Percentiles rank a stretch among this genome's conserved stretches.
Evolutionary conservation across 768 basidiomycete species (phyloP).

Genomic region (Mycena galopus): DNA sequence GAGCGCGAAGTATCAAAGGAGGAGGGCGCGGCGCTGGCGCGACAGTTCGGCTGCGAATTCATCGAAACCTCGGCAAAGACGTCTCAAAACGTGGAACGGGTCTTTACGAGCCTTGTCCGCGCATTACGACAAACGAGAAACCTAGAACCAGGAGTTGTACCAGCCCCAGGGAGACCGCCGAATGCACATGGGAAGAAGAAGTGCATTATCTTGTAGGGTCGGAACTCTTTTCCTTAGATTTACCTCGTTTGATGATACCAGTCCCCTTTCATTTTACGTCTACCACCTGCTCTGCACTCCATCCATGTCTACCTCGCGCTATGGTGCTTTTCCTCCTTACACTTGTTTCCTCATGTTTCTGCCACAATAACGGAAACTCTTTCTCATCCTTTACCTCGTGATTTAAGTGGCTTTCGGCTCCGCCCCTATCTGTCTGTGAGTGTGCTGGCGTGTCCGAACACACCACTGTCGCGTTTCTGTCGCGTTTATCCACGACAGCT

Average conservation of each 20-base stretch:
- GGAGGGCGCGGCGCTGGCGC: constrained; percentile 82
- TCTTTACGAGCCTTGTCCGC: constrained; percentile 91
- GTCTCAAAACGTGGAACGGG: constrained; percentile 89
- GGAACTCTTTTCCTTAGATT: constrained; percentile 72
- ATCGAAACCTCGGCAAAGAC: constrained; percentile 98
- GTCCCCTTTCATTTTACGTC: constrained; percentile 55
- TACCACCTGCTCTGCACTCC: constrained; percentile 43
- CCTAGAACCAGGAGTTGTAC: constrained; percentile 58
- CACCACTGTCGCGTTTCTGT: too few species aligned
- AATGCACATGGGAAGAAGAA: constrained; percentile 64
- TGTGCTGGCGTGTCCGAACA: constrained; percentile 15
- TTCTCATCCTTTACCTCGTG: neutral
- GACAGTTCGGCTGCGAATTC: constrained; percentile 91
- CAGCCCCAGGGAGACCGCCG: constrained; percentile 54
- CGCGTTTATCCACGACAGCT: constrained; percentile 30
- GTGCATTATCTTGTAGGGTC: constrained; percentile 87
- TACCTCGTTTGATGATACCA: constrained; percentile 90
- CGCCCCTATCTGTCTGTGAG: constrained; percentile 22
- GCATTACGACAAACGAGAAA: constrained; percentile 80
- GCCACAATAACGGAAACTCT: constrained; percentile 19
- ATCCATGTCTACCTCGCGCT: constrained; percentile 30
- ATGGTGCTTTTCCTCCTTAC: too few species aligned
- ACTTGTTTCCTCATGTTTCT: constrained; percentile 41
- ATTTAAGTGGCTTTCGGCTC: neutral
- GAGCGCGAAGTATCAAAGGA: constrained; percentile 96